These are phyloP conservation scores for Penstemon davidsonii DNA, from an alignment of 257 asterid genomes.

Conservation along the genomic window DNA sequence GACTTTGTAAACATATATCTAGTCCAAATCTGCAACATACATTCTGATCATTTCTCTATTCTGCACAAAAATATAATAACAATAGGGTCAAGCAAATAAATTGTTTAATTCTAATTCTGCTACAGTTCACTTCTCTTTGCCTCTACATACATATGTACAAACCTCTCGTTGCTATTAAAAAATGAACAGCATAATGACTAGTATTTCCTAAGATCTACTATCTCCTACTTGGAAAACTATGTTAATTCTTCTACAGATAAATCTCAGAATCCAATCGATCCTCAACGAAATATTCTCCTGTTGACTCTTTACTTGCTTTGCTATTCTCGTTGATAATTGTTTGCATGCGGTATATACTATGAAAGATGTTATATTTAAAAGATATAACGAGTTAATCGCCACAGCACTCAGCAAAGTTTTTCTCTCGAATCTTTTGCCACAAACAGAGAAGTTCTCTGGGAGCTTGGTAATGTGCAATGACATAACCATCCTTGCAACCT, in stretches of 20 bases:
- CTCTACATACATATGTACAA: constrained; percentile 35
- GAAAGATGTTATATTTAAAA: not conserved
- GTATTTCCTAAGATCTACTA: not conserved
- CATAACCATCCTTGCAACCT: constrained; percentile 85
- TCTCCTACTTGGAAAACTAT: constrained; percentile 31
- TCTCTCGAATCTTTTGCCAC: constrained; percentile 92
- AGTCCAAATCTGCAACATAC: too few species aligned
- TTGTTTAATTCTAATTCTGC: not conserved
- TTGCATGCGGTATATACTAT: not conserved
- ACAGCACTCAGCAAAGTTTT: constrained; percentile 64
- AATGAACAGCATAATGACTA: constrained; percentile 9
- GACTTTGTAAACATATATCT: too few species aligned
- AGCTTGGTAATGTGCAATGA: constrained; percentile 89
- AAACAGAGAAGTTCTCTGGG: constrained; percentile 90
- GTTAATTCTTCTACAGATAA: constrained; percentile 7
- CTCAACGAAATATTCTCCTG: not conserved
- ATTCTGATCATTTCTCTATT: not conserved
- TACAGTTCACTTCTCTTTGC: not conserved
- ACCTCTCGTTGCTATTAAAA: constrained; percentile 24
- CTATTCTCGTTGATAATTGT: not conserved
- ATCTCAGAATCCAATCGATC: not conserved
- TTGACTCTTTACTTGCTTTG: not conserved
- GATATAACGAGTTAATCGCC: constrained; percentile 44
- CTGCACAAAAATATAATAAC: constrained; percentile 6
- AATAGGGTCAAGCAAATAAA: not conserved